Conservation (phyloP, 345 rosid genomes). For the Tarenaya hassleriana region DNA sequence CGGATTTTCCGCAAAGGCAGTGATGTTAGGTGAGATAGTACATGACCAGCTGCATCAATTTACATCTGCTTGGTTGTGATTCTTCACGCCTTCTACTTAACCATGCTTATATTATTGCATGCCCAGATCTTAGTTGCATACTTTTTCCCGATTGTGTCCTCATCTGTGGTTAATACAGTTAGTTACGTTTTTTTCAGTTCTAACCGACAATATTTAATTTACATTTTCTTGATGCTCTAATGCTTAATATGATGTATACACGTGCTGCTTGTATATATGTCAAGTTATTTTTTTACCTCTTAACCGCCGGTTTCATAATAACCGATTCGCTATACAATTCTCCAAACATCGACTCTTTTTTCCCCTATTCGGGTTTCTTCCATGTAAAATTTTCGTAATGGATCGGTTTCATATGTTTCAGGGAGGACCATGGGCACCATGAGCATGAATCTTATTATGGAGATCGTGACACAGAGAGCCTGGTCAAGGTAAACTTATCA, state of each 20-base stretch:
- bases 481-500: constrained; percentile 62
- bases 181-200: too few species aligned
- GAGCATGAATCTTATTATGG: constrained; percentile 99
- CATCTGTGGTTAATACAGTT: constrained; percentile 9
- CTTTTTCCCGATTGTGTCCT: constrained; percentile 15
- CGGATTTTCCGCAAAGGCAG: constrained; percentile 96
- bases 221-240: too few species aligned
- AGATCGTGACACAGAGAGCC: constrained; percentile 91
- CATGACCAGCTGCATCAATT: constrained; percentile 14
- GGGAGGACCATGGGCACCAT: constrained; percentile 96
- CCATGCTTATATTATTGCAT: too few species aligned
- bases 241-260: constrained; percentile 23
- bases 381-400: too few species aligned
- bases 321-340: too few species aligned
- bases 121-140: too few species aligned
- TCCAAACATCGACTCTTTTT: too few species aligned
- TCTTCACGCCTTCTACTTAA: constrained; percentile 8
- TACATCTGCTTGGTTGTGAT: constrained; percentile 1
- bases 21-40: constrained; percentile 59
- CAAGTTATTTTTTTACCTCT: not conserved
- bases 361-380: too few species aligned
- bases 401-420: constrained; percentile 31
- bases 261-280: constrained; percentile 2
- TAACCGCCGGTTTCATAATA: too few species aligned
- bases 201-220: too few species aligned